These are phyloP conservation scores for Curvularia verruculosa DNA, from an alignment of 2,329 filamentous ascomycete species.

Conservation along the genomic window DNA sequence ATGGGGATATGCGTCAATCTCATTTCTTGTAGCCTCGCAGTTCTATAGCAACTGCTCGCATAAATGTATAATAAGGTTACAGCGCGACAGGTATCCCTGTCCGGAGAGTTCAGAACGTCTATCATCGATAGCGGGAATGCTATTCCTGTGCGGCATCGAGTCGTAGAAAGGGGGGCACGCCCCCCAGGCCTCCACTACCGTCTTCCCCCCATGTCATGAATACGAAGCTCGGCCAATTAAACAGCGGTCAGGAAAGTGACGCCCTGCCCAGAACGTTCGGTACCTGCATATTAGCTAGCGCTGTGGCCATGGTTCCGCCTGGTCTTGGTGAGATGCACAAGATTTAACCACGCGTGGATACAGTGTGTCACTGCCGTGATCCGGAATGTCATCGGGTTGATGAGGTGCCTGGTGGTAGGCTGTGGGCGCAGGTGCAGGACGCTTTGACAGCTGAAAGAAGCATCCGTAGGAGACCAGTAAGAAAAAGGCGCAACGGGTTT, in stretches of 20 bases:
- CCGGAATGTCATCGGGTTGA: constrained; percentile 5
- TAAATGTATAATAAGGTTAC: constrained; percentile 2
- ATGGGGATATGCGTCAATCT: not conserved
- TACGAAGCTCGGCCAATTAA: constrained; percentile 27
- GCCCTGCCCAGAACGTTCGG: constrained; percentile 21
- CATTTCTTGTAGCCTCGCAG: not conserved
- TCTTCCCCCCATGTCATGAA: constrained; percentile 21
- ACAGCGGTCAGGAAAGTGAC: constrained; percentile 12
- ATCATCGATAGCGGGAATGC: constrained; percentile 12
- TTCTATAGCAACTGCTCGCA: not conserved
- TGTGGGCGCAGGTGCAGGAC: constrained; percentile 8
- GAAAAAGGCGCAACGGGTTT: not conserved
- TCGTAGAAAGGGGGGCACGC: constrained; percentile 20
- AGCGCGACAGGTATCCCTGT: not conserved
- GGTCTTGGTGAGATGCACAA: constrained; percentile 23
- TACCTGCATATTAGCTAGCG: constrained; percentile 31
- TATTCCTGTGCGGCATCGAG: constrained; percentile 11
- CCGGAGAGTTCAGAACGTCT: constrained; percentile 14
- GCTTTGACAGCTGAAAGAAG: constrained; percentile 5
- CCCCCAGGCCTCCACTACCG: constrained; percentile 14
- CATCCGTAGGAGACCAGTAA: not conserved
- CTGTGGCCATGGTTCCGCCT: constrained; percentile 25
- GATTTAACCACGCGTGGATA: constrained; percentile 25
- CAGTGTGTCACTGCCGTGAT: constrained; percentile 17
- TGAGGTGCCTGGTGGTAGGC: not conserved